Percentiles rank a stretch among this genome's conserved stretches.
Conservation (phyloP, 139 green algal genomes). For the Klebsormidium nitens region DNA sequence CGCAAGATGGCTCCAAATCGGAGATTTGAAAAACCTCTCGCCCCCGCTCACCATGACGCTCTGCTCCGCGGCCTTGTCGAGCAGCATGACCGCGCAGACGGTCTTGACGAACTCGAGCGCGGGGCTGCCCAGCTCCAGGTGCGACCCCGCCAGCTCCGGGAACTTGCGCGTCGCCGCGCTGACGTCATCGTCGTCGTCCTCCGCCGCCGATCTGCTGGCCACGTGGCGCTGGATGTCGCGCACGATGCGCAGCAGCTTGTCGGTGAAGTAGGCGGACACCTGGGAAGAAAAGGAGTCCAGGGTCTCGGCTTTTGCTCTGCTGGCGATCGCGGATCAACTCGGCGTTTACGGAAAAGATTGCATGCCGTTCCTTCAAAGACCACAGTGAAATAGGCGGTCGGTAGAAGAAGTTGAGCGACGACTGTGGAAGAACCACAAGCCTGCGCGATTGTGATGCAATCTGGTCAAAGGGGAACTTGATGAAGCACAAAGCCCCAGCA, state of each 20-base stretch:
- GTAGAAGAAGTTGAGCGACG: too few relatives aligned
- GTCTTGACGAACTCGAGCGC: conserved; percentile 78
- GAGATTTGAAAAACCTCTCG: too few relatives aligned
- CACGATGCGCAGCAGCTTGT: conserved; percentile 59
- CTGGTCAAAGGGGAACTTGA: too few relatives aligned
- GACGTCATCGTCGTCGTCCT: not conserved
- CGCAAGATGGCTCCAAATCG: too few relatives aligned
- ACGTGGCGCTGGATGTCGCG: conserved; percentile 43
- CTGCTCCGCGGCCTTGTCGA: conserved; percentile 59
- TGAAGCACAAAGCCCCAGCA: too few relatives aligned
- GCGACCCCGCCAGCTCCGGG: conserved; percentile 67
- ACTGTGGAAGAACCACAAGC: too few relatives aligned
- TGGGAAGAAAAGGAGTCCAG: too few relatives aligned
- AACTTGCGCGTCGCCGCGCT: conserved; percentile 53
- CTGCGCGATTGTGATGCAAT: too few relatives aligned
- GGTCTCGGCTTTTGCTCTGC: not conserved
- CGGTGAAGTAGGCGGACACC: conserved; percentile 56
- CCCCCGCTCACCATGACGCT: conserved; percentile 60
- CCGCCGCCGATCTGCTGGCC: not conserved
- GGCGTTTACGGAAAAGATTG: too few relatives aligned
- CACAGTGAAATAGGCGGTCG: too few relatives aligned
- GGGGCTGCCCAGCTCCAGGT: conserved; percentile 72
- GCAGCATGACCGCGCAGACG: conserved; percentile 62
- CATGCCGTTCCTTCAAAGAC: too few relatives aligned
- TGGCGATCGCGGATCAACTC: too few relatives aligned